Evolutionary conservation across 345 rosid species (phyloP), one percentile per base, ranked within the genome.

Genomic region (Isatis tinctoria): DNA sequence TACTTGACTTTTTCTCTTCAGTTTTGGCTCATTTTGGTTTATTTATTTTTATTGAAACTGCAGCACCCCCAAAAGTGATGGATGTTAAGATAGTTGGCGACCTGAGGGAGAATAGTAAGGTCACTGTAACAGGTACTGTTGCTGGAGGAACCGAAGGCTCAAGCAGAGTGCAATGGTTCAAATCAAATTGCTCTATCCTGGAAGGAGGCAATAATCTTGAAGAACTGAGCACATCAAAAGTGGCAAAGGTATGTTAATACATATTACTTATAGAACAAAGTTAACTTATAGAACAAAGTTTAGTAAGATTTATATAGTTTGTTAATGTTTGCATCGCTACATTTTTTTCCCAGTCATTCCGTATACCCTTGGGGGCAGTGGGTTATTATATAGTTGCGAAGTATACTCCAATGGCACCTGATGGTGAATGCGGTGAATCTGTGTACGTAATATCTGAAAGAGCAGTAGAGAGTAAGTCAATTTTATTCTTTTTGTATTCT

Each of bases 131-230:
- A 26, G 97, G 97, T 56, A 67, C 40, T 79, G 95, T 91, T 75
- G 85, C 90, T 22, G 96, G 98, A 66, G 98, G 98, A 79, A 82
- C 90, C 69, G 98, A 94, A 83, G 87, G 86, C 84, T 89, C 93
- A 33, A 94, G 98, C 83, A 89, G 86, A 85, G 97, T 94, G 70
- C 98, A 94, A 62, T 94, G 98, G 98, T 90, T 89, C 77, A 91
- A 89, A 84, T 79, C 89, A 36, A 84, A 65, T 65, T 88, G 84
- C 69, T 79, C 89, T 33, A 60, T 30, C 44, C 69, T 89, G 43
- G 83, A 83, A 79, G 86, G 80, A 65, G 88, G 81, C 75, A 81
- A 82, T 79, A 80, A 78, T 74, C 95, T 94, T 80, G 97, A 89
- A 82, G 93, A 89, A 40, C 20, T 94, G 82, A 91, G 91, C 81